phyloP scores from a whole-genome alignment of 2,329 filamentous ascomycete species.

The Alternaria burnsii region DNA sequence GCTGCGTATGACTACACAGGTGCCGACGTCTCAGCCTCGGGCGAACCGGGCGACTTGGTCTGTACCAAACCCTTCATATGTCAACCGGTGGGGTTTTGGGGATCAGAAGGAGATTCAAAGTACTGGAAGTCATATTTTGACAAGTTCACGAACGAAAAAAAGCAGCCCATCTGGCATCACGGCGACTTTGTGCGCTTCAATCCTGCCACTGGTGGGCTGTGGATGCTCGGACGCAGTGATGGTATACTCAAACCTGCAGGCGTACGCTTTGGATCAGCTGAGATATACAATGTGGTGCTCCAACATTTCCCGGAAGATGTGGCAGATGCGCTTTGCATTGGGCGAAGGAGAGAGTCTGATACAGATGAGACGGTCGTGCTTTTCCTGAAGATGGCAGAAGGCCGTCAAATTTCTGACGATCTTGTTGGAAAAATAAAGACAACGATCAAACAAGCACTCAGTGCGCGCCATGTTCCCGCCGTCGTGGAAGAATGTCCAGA shows the following conservation, averaged over 20 bases:
- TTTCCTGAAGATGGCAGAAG: constrained; percentile 80
- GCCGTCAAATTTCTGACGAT: constrained; percentile 64
- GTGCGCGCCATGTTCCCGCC: constrained; percentile 86
- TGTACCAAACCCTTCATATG: constrained; percentile 88
- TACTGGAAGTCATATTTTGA: constrained; percentile 90
- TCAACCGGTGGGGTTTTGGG: constrained; percentile 91
- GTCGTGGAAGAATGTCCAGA: constrained; percentile 83
- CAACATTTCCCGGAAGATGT: constrained; percentile 81
- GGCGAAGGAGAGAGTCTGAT: constrained; percentile 74
- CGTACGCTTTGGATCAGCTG: constrained; percentile 89
- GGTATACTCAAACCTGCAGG: constrained; percentile 92
- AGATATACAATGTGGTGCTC: constrained; percentile 95
- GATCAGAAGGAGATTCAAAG: constrained; percentile 73
- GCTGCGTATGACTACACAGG: constrained; percentile 63
- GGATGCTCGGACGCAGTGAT: constrained; percentile 92
- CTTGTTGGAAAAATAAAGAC: constrained; percentile 71
- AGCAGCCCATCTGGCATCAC: constrained; percentile 81
- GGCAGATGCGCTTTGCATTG: constrained; percentile 88
- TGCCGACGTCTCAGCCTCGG: constrained; percentile 65
- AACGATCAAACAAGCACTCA: constrained; percentile 78
- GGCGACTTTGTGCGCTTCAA: constrained; percentile 87
- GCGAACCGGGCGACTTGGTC: constrained; percentile 85
- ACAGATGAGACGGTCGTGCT: constrained; percentile 86
- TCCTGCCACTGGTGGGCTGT: constrained; percentile 74
- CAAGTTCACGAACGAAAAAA: constrained; percentile 66